These are phyloP conservation scores for Arabidopsis thaliana DNA, from an alignment of 345 rosid genomes.

Conservation along the genomic window TAIR10.1 NC_003070.9:1733501-1734000, in stretches of 20 bases:
- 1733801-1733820: constrained; percentile 62
- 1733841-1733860: constrained; percentile 65
- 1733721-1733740: constrained; percentile 7
- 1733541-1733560: constrained; percentile 67
- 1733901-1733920: constrained; percentile 79
- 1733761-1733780: constrained; percentile 50
- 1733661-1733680: constrained; percentile 9
- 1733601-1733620: constrained; percentile 67
- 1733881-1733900: constrained; percentile 85
- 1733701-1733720: neutral
- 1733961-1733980: constrained; percentile 93
- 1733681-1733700: neutral
- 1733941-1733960: constrained; percentile 91
- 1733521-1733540: constrained; percentile 68
- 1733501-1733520: constrained; percentile 72
- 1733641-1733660: constrained; percentile 12
- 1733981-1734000: constrained; percentile 85
- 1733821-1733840: constrained; percentile 55
- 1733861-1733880: constrained; percentile 81
- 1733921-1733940: constrained; percentile 96
- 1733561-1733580: constrained; percentile 52
- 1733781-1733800: constrained; percentile 47
- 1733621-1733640: constrained; percentile 15
- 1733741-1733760: constrained; percentile 25
- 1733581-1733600: constrained; percentile 54